These are phyloP conservation scores for Mucuna pruriens DNA, from an alignment of 306 rosid species.

Conservation along the genomic window DNA sequence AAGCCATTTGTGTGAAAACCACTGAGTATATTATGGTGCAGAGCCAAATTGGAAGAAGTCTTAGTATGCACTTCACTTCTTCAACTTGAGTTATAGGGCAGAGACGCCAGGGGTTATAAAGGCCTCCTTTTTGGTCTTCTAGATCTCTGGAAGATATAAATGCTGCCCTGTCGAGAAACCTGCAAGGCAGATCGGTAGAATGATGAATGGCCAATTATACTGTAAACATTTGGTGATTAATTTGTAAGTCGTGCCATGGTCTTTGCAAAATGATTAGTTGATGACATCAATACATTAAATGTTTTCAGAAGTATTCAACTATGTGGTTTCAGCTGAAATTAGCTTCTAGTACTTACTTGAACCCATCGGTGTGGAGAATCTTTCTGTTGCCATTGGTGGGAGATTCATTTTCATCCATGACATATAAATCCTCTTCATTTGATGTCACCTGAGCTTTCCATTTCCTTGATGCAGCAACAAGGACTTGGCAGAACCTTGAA, in stretches of 20 bases:
- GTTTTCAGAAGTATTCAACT: neutral
- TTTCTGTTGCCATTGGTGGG: slow-evolving; percentile 53
- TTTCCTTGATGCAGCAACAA: slow-evolving; percentile 65
- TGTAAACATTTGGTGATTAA: neutral
- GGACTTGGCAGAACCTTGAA: slow-evolving; percentile 66
- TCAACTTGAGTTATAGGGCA: slow-evolving; percentile 81
- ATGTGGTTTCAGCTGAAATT: neutral
- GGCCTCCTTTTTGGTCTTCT: slow-evolving; percentile 43
- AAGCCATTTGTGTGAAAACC: slow-evolving; percentile 82
- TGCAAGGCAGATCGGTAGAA: slow-evolving; percentile 25
- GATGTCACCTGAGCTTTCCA: slow-evolving; percentile 39
- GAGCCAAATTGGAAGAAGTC: slow-evolving; percentile 77
- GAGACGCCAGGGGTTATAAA: slow-evolving; percentile 56
- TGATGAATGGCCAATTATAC: neutral
- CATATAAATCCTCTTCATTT: slow-evolving; percentile 52
- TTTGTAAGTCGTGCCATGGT: neutral
- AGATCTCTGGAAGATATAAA: slow-evolving; percentile 46
- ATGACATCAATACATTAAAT: neutral
- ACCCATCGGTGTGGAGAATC: slow-evolving; percentile 61
- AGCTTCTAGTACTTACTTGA: slow-evolving; percentile 49
- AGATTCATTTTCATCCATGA: slow-evolving; percentile 46
- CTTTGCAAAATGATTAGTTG: neutral
- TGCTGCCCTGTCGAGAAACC: slow-evolving; percentile 56
- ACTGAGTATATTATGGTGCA: slow-evolving; percentile 83
- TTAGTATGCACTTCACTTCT: slow-evolving; percentile 75